These are phyloP conservation scores for Tardiomyces blankii DNA, from an alignment of 1,139 yeast species.

Conservation along the genomic window DNA sequence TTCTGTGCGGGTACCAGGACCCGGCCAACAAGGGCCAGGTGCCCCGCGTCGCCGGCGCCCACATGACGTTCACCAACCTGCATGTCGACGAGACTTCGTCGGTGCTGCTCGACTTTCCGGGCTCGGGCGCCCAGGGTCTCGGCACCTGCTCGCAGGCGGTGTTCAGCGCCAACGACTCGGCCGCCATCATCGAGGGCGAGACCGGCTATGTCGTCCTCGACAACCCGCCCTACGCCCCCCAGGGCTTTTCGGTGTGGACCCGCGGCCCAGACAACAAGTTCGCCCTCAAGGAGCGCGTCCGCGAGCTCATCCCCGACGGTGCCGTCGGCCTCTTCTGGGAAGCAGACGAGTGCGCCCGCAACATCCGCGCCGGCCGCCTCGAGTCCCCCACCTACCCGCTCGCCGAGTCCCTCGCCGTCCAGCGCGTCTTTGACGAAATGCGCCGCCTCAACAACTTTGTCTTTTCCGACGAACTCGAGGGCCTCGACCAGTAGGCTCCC, in stretches of 20 bases:
- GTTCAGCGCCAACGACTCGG: slow-evolving; percentile 14
- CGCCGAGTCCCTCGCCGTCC: slow-evolving; percentile 34
- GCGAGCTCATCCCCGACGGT: slow-evolving; percentile 9
- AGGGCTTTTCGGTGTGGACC: slow-evolving; percentile 12
- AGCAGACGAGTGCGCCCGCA: slow-evolving; percentile 40
- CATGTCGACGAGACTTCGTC: slow-evolving; percentile 23
- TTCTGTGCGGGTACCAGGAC: slow-evolving; percentile 20
- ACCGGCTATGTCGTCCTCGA: slow-evolving; percentile 23
- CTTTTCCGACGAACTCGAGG: slow-evolving; percentile 31
- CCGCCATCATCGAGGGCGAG: slow-evolving; percentile 23
- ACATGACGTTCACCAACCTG: slow-evolving; percentile 14
- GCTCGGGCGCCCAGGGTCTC: slow-evolving; percentile 18
- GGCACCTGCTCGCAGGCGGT: slow-evolving; percentile 21
- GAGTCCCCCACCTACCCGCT: slow-evolving; percentile 32
- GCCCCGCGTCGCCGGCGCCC: slow-evolving; percentile 12
- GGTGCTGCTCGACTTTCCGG: slow-evolving; percentile 19
- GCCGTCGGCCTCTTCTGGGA: slow-evolving; percentile 41
- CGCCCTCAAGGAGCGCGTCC: slow-evolving; percentile 3
- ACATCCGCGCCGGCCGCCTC: slow-evolving; percentile 28
- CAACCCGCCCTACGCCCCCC: slow-evolving; percentile 20
- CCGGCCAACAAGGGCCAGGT: slow-evolving; percentile 19
- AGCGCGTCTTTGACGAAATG: slow-evolving; percentile 35
- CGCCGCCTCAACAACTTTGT: slow-evolving; percentile 32
- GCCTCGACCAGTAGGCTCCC: background rate
- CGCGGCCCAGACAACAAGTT: slow-evolving; percentile 4